Evolutionary conservation across 805 yeast genomes (phyloP), one percentile per base, ranked within the genome.

Genomic region (Yarrowia divulgata): DNA sequence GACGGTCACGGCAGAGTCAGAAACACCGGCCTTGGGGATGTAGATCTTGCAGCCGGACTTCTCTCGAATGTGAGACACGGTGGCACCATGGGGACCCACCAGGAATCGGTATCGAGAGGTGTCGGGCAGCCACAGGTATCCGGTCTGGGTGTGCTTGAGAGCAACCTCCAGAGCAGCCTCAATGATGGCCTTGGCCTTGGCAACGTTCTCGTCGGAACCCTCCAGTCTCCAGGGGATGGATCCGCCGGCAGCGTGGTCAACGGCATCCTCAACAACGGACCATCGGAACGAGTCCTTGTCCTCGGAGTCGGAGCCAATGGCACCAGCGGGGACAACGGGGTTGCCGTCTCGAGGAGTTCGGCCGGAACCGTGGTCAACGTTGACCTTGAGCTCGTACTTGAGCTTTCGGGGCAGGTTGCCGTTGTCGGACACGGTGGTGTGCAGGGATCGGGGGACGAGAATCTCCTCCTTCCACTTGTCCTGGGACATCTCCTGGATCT

Each of bases 11-110:
- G 85, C 85, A 70, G 88, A 83, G 71, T 83, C 75, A 12, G 67
- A 75, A 71, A 83, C 80, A 71, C 77, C 78, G 57, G 80, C 79
- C 77, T 86, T 86, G 73, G 95, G 96, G 68, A 90, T 86, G 63
- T 83, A 81, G 71, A 90, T 85, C 69, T 85, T 82, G 46, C 89
- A 82, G 19, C 85, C 86, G 23, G 90, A 81, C 70, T 83, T 80
- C 35, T 81, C 80, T 80, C 95, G 87, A 70, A 91, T 83, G 72
- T 80, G 79, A 74, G 84, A 86, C 75, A 91, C 82, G 71, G 85
- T 87, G 43, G 87, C 79, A 58, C 97, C 97, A 73, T 86, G 88
- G 16, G 91, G 87, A 9, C 97, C 97, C 72, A 92, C 85, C 67
- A 91, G 81, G 76, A 83, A 85, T 70, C 89, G 84, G 77, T 90